Base-by-base conservation (phyloP, 768 basidiomycete genomes). In the Rhodotorula graminis region DNA sequence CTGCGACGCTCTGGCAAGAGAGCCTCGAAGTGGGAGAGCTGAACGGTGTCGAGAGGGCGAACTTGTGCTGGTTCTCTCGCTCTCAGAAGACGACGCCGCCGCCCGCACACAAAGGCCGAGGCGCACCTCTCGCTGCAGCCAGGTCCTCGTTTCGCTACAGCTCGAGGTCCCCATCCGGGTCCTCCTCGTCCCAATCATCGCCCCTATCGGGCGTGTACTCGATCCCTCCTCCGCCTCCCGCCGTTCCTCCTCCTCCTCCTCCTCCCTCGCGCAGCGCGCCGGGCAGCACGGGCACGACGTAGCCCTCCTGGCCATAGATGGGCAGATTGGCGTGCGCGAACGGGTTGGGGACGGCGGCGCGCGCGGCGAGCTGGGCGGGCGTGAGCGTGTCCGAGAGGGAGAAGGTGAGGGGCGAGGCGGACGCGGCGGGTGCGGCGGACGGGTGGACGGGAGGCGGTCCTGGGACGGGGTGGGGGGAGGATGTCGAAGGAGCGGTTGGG, bases 181-280 rank as follows among this genome's bases (percentile, higher is more conserved):
- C 93, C 67, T 95, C 93, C 66, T 94, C 93, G 79, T 96, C 93
- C 63, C 94, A 86, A 76, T 96, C 93, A 78, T 96, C 93, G 40
- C 90, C 92, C 40, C 91, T 92, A 79, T 94, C 93, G 16, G 93
- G 92, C 76, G 93, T 91, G 74, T 95, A 96, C 71, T 89, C 84
- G 66, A 96, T 94, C 40, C 46, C 63, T 10, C 74, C 75, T 14
- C 69, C 72, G 2, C 59, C 55, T 42, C 31, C 37, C 42, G 21
- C 37, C 3, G 86, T 84, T 18, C 84, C 83, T 19, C 27, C 40
- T 80, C 76, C 23, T 71, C 72, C 56, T 1, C 50, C 56, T 16
- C n/a, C 15, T 31, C 33, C 23, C 40, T 44, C 29, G 31, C 31
- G 23, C 42, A 50, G 27, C 23, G 18, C 25, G 3, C 47, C 65